phyloP scores from a whole-genome alignment of 768 basidiomycete genomes.

The Suillus subaureus region DNA sequence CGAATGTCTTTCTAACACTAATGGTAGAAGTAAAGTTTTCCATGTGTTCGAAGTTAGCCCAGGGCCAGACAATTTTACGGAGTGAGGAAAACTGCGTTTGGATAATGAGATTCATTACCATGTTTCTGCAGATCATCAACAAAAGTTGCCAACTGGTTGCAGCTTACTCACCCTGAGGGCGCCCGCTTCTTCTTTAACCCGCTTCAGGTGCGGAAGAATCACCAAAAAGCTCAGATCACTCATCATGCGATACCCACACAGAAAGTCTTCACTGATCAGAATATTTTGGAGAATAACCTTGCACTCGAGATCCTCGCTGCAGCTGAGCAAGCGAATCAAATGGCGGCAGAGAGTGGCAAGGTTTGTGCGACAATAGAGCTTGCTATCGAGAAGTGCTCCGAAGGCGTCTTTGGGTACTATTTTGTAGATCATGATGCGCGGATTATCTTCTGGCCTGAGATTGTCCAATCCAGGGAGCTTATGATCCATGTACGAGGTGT shows the following conservation, averaged over 20 bases:
- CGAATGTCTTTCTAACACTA: not conserved
- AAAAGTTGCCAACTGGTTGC: not conserved
- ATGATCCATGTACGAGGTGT: conserved; percentile 33
- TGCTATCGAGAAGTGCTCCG: not conserved
- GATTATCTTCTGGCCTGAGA: conserved; percentile 48
- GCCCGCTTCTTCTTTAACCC: conserved; percentile 51
- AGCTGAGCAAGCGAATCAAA: not conserved
- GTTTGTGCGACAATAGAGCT: not conserved
- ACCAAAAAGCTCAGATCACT: not conserved
- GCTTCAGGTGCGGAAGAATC: conserved; percentile 36
- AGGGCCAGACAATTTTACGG: not conserved
- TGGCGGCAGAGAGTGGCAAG: not conserved
- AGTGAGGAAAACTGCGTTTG: not conserved
- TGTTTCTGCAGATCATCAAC: conserved; percentile 2
- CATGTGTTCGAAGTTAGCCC: not conserved
- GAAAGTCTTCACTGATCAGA: conserved; percentile 44
- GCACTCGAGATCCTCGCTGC: not conserved
- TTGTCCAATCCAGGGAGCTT: conserved; percentile 34
- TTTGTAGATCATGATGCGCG: conserved; percentile 45
- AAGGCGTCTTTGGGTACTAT: conserved; percentile 38
- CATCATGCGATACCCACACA: conserved; percentile 18
- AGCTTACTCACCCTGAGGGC: conserved; percentile 52
- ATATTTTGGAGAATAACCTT: conserved; percentile 5
- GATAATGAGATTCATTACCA: not conserved
- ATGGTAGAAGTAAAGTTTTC: not conserved